phyloP scores from a whole-genome alignment of 1,139 yeast species.

The Taphrina populina region DNA sequence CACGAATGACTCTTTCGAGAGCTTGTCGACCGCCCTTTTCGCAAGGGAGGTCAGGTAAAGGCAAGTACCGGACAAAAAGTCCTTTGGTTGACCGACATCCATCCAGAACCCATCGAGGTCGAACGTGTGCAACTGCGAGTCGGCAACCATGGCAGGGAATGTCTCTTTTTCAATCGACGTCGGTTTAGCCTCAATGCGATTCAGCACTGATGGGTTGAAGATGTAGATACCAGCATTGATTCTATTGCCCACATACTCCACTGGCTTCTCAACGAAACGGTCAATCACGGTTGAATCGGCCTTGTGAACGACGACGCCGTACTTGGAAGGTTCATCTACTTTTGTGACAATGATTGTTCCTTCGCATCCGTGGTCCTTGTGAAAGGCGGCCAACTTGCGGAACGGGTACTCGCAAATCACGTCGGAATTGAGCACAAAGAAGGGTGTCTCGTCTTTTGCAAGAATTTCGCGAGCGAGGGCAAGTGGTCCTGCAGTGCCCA shows the following conservation, averaged over 20 bases:
- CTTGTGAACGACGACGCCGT: constrained; percentile 98
- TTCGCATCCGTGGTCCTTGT: constrained; percentile 91
- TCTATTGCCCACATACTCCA: constrained; percentile 91
- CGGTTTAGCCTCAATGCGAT: constrained; percentile 94
- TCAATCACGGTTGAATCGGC: constrained; percentile 91
- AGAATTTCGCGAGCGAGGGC: constrained; percentile 93
- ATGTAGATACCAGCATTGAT: constrained; percentile 96
- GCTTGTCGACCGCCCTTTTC: constrained; percentile 70
- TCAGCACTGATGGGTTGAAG: constrained; percentile 94
- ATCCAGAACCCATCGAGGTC: constrained; percentile 99
- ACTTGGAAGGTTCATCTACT: constrained; percentile 98
- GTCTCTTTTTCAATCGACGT: constrained; percentile 99
- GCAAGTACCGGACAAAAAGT: constrained; percentile 94
- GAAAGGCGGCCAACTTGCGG: constrained; percentile 87
- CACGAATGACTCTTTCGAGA: constrained; percentile 67
- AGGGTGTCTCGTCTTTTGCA: constrained; percentile 92
- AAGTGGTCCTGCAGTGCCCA: constrained; percentile 99
- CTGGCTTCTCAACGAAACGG: constrained; percentile 99
- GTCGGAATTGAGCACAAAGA: constrained; percentile 96
- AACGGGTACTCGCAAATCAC: constrained; percentile 99
- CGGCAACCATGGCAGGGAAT: constrained; percentile 91
- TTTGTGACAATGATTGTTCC: constrained; percentile 99
- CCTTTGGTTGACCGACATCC: constrained; percentile 99
- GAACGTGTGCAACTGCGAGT: constrained; percentile 85
- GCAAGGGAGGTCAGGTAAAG: constrained; percentile 84